Base-by-base conservation (phyloP, 495 filamentous ascomycete genomes). In the Xylaria sp. region DNA sequence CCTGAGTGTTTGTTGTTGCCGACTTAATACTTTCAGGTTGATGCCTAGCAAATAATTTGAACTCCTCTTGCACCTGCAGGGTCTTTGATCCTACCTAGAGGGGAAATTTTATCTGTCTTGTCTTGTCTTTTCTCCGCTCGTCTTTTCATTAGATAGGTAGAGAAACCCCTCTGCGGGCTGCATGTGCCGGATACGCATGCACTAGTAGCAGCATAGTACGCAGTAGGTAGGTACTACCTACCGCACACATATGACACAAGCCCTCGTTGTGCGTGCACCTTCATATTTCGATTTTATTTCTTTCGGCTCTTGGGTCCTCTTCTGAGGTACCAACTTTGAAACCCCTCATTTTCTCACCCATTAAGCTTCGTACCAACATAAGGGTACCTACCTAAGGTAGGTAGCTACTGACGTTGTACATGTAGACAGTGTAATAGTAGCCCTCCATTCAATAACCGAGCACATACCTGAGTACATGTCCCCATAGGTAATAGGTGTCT, bases 271-370 rank as follows among this genome's bases (percentile, higher is more conserved):
- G 35, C 19, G 64, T 41, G 35, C 19, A 52, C 63, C 70, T 37
- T 8, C 4, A 53, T 53, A 41, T 61, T 73, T 21, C 41, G 55
- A 21, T 68, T 70, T 35, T 68, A 66, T 50, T 71, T 14, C 43
- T 26, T 55, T n/a, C 44, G 24, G n/a, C 21, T 53, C 29, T 33
- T 52, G 24, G 12, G 52, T 31, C 24, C 24, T 5, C 50, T 26
- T 11, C 24, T 29, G 26, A 15, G 52, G 26, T 55, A 31, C 19
- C 52, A 14, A 29, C 26, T n/a, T n/a, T n/a, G n/a, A n/a, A 31
- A 55, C 24, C 44, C 46, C 29, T 67, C 64, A 7, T 67, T 48
- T 17, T 26, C 63, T 50, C 29, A 21, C 44, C 44, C 33, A 11
- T 61, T 21, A 11, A 61, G 2, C 11, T 26, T 43, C 7, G 58